Base-by-base conservation (phyloP, 164 flowering plant genomes). In the Kalanchoe fedtschenkoi region DNA sequence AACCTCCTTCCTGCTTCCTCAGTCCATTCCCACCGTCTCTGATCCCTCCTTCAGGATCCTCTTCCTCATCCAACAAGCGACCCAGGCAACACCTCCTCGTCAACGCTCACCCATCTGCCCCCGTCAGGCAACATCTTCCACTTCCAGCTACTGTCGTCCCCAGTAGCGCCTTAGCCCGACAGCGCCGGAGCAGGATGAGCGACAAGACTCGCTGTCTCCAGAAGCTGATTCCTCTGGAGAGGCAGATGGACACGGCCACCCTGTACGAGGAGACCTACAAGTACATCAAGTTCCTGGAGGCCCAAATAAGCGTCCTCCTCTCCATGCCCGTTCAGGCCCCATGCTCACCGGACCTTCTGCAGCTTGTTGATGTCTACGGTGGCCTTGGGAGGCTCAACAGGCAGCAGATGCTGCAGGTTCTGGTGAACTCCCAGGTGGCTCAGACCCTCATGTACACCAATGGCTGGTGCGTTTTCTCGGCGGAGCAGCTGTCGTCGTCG, bases 251-350 rank as follows among this genome's bases (percentile, higher is more conserved):
- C 72, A 79, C 33, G 30, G 83, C 81, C 32, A 78, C 83, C n/a
- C 58, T 80, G 77, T 77, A 86, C n/a, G 87, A 79, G 58, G 87
- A 86, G 69, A 80, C 84, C 34, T 66, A 68, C 73, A 83, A 85
- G 80, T 86, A 91, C 80, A 66, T 85, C 61, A 74, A 63, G 76
- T 88, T 81, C 71, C 73, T 91, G 5, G 66, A 82, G 74, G 81
- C 89, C 21, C 97, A 86, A 65, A 66, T 86, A 6, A 35, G n/a
- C 7, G 83, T 68, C 8, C 81, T 91, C 57, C 67, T 75, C 42
- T 63, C 78, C 33, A 91, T 86, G 97, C 96, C 92, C 2, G 14
- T 17, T 69, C 78, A 7, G 34, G 46, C 65, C 34, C 51, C 5
- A 16, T 30, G 22, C 0, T 19, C 55, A 7, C 10, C 0, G 22